phyloP scores from a whole-genome alignment of 345 rosid genomes.

The Salix brachista region DNA sequence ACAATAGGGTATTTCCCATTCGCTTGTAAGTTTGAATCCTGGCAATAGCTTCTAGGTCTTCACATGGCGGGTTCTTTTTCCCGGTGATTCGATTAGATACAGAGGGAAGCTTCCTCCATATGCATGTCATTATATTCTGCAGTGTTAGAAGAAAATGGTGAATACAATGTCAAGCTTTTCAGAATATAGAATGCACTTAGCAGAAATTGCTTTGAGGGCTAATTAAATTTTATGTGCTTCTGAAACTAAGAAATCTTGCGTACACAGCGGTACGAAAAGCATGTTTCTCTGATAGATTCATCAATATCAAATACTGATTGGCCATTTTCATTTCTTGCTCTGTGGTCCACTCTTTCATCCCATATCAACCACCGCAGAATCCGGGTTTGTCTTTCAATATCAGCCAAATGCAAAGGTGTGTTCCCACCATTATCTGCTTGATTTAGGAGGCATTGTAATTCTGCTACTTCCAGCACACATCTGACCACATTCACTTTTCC shows the following conservation, averaged over 20 bases:
- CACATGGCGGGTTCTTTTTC: background rate
- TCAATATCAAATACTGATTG: background rate
- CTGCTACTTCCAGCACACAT: background rate
- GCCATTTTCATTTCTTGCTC: background rate
- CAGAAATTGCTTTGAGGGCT: no score
- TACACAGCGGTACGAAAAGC: background rate
- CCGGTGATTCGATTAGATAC: background rate
- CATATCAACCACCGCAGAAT: background rate
- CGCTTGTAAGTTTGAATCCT: background rate
- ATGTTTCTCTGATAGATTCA: background rate
- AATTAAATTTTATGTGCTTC: no score
- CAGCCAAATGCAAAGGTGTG: background rate
- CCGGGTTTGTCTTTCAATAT: background rate
- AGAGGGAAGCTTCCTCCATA: background rate
- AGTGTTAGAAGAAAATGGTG: no score
- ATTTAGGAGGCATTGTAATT: background rate
- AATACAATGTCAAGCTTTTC: background rate
- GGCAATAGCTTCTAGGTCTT: background rate
- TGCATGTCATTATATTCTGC: background rate
- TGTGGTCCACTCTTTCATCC: background rate
- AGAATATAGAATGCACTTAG: background rate
- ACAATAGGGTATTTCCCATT: background rate
- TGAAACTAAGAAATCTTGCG: background rate
- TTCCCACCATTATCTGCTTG: background rate
- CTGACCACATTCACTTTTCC: background rate